These are phyloP conservation scores for Ajuga chamaepitys DNA, from an alignment of 257 asterid genomes.

Conservation along the genomic window DNA sequence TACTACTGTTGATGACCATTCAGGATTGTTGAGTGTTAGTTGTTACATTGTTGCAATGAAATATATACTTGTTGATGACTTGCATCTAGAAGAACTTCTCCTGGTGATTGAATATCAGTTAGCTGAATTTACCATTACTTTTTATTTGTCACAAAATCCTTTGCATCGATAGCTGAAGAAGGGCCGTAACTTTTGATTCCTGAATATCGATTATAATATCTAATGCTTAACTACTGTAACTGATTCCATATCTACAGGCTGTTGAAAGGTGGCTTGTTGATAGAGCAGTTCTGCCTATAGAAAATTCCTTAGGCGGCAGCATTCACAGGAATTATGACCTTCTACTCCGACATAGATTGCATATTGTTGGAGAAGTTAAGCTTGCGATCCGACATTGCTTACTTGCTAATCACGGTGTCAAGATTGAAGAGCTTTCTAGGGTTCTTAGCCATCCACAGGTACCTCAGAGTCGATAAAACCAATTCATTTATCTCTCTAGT, in stretches of 20 bases:
- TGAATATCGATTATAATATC: neutral
- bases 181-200: neutral
- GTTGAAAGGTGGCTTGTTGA: conserved; percentile 96
- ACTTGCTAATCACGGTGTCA: conserved; percentile 74
- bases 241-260: conserved; percentile 46
- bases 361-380: conserved; percentile 98
- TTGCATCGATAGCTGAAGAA: neutral
- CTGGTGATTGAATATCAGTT: neutral
- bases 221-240: conserved; percentile 4
- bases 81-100: neutral
- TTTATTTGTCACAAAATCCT: no score
- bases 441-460: conserved; percentile 99
- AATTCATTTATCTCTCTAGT: neutral
- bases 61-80: neutral
- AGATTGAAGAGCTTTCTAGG: conserved; percentile 65
- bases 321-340: conserved; percentile 98
- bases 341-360: conserved; percentile 83
- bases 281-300: conserved; percentile 96
- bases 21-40: neutral
- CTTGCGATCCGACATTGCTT: conserved; percentile 85
- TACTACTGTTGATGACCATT: neutral
- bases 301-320: conserved; percentile 95
- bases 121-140: neutral
- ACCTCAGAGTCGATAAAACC: conserved; percentile 14
- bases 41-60: neutral